Percentiles rank a stretch among this genome's conserved stretches.
Evolutionary conservation across 441 rosid genomes (phyloP).

Genomic region (Sinapis alba): DNA sequence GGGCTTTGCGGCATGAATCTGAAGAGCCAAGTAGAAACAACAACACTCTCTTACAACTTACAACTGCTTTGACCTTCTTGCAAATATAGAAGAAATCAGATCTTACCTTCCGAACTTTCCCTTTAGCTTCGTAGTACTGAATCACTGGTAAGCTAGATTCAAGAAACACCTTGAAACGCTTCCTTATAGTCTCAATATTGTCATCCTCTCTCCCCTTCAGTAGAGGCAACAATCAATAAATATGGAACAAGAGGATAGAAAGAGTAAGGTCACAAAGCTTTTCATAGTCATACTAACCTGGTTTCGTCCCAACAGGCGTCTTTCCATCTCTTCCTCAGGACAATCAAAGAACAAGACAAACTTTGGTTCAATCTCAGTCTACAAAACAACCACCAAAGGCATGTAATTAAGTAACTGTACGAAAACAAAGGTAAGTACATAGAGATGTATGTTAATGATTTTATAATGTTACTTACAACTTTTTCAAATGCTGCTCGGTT

Average conservation of each 20-base stretch:
- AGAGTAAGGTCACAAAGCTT: background rate
- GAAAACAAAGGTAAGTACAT: background rate
- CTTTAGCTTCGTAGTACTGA: slow-evolving; percentile 48
- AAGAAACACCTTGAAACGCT: slow-evolving; percentile 52
- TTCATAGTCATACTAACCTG: slow-evolving; percentile 39
- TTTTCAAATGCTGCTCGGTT: slow-evolving; percentile 55
- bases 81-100: background rate
- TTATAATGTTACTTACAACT: slow-evolving; percentile 40
- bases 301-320: slow-evolving; percentile 50
- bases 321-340: slow-evolving; percentile 55
- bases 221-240: background rate
- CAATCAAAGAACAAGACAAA: slow-evolving; percentile 58
- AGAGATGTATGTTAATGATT: background rate
- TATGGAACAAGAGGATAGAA: background rate
- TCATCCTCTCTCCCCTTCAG: slow-evolving; percentile 61
- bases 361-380: slow-evolving; percentile 58
- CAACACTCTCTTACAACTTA: background rate
- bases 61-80: background rate
- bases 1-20: slow-evolving; percentile 54
- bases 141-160: slow-evolving; percentile 56
- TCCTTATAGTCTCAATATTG: slow-evolving; percentile 55
- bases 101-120: slow-evolving; percentile 52
- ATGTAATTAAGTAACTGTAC: background rate
- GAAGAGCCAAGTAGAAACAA: slow-evolving; percentile 12
- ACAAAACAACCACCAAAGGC: slow-evolving; percentile 4